Base-by-base conservation (phyloP, 2,329 filamentous ascomycete species). In the Didymella lethalis region DNA sequence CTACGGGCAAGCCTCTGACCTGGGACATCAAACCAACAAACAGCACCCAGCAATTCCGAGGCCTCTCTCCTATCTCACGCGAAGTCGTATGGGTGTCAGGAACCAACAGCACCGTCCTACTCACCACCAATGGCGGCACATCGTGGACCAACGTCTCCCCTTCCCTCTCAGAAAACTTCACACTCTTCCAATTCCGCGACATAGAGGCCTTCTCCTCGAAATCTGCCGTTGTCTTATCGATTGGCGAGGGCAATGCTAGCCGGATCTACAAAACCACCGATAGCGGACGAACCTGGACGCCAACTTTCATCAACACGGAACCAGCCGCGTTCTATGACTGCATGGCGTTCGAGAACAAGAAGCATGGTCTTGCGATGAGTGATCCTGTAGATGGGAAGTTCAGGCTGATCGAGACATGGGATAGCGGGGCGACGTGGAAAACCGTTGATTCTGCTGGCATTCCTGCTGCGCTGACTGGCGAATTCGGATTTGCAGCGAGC, bases 371-470 rank as follows among this genome's bases (percentile, higher is more conserved):
- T 2, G 70, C 70, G 7, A 60, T 72, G 62, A 72, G 70, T 20
- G 71, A 72, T 61, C 71, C 71, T 14, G 71, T 74, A 4, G 43
- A 67, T 45, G 69, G 71, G 2, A 67, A 63, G 45, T 71, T 74
- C 32, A 62, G 70, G n/a, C 43, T 74, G 5, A 59, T 74, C 5
- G 69, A 72, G 34, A 72, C 71, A 0, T 66, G 64, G 61, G 63
- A 72, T 51, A 63, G 64, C 8, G 71, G 71, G 10, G 47, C 45
- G 31, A 63, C 53, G 12, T 74, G 71, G 71, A 41, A 48, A 2
- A 54, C 70, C 28, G 55, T 72, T 20, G 52, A 48, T 36, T 31
- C 41, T 12, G 29, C 31, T 25, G 61, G 61, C 1, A 68, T 71
- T 41, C 65, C 71, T 12, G 38, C 54, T 10, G 70, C 70, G 4